phyloP scores from a whole-genome alignment of 495 filamentous ascomycete species.

The Hypoxylon lienhwacheense region DNA sequence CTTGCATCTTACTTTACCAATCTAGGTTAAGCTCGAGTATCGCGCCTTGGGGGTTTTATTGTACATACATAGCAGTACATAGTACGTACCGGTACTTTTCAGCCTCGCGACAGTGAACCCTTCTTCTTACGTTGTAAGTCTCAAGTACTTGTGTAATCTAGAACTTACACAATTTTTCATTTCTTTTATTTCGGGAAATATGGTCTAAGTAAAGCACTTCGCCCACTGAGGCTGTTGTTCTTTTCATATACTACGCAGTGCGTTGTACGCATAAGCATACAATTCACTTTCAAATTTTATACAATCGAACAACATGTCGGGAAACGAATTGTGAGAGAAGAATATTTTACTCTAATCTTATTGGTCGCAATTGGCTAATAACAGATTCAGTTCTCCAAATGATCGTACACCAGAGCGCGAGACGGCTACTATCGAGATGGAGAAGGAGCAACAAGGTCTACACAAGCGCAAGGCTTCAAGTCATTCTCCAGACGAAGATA shows the following conservation, averaged over 20 bases:
- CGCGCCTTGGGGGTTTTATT: too few species aligned
- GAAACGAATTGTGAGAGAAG: conserved; percentile 30
- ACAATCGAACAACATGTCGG: conserved; percentile 26
- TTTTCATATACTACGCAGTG: not conserved
- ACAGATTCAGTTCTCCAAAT: conserved; percentile 20
- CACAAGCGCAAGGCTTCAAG: conserved; percentile 38
- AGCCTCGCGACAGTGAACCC: conserved; percentile 1
- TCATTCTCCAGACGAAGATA: conserved; percentile 12
- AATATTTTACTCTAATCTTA: conserved; percentile 8
- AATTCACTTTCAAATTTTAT: not conserved
- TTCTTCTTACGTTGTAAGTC: not conserved
- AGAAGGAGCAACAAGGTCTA: conserved; percentile 4
- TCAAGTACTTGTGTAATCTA: too few species aligned
- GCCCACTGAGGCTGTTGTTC: conserved; percentile 8
- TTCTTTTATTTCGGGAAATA: too few species aligned
- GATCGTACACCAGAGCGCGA: conserved; percentile 24
- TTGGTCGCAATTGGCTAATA: conserved; percentile 24
- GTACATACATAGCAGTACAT: too few species aligned
- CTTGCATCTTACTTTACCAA: too few species aligned
- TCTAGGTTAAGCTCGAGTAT: too few species aligned
- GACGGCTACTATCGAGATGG: conserved; percentile 11
- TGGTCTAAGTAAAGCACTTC: conserved; percentile 10
- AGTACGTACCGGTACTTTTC: too few species aligned
- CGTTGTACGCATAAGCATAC: not conserved
- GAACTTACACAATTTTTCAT: too few species aligned